Base-by-base conservation (phyloP, 495 filamentous ascomycete species). In the Mycothermus thermophilus region DNA sequence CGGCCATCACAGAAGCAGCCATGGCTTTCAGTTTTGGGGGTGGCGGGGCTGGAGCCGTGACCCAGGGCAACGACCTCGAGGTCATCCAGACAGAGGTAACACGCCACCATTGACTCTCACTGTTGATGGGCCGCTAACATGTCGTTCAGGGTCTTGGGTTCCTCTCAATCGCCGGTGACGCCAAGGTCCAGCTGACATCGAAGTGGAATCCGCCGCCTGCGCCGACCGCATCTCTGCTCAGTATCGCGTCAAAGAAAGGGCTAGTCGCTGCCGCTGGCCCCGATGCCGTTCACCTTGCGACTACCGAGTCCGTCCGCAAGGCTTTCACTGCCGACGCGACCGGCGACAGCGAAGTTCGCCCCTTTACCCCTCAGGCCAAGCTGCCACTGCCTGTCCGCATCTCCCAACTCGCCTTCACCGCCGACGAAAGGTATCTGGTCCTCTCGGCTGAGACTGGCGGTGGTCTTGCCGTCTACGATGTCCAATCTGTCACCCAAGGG, bases 211-310 rank as follows among this genome's bases (percentile, higher is more conserved):
- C 63, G 18, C 66, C 85, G 30, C 92, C 90, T n/a, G 63, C 75
- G 8, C 69, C 85, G 3, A 86, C 79, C 16, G 73, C 80, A 27
- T 83, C 84, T n/a, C 77, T 99, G 24, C 64, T 99, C 30, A 78
- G 77, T 47, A 70, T 96, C 43, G 86, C 92, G 21, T 72, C 80
- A 12, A 74, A 64, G 34, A 79, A 77, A 57, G 86, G 84, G 13
- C 62, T 96, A 5, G 65, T 95, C 27, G 90, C 86, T 32, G 92
- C 86, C 28, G 90, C 83, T 34, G 77, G 80, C 8, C 88, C 88
- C 18, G 78, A 90, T 44, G 63, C 68, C 27, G 65, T 99, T 2
- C 60, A 80, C 30, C 51, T 99, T 31, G 77, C 83, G 8, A 77
- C 64, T 8, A 85, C 86, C n/a, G 72, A 83, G 17, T 65, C 76